Conservation (phyloP, 2,329 filamentous ascomycete species). For the Fusarium illudens region DNA sequence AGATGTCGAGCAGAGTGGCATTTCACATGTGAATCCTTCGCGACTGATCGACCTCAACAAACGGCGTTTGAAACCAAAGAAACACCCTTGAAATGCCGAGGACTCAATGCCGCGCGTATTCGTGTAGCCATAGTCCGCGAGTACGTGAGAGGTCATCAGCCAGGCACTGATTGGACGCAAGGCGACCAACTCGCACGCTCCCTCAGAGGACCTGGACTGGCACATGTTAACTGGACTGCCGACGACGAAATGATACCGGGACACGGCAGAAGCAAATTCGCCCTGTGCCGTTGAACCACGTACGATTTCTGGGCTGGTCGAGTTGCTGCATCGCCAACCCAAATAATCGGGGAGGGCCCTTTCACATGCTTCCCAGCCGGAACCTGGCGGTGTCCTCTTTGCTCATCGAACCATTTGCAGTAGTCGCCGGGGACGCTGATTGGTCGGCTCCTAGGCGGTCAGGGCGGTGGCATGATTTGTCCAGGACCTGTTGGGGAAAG, state of each 20-base stretch:
- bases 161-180: slow-evolving; percentile 22
- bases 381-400: slow-evolving; percentile 32
- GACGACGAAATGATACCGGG: slow-evolving; percentile 33
- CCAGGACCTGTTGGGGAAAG: not conserved
- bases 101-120: slow-evolving; percentile 24
- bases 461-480: slow-evolving; percentile 35
- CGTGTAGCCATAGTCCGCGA: slow-evolving; percentile 26
- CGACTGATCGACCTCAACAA: not conserved
- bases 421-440: slow-evolving; percentile 16
- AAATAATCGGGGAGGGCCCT: not conserved
- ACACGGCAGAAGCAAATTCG: slow-evolving; percentile 23
- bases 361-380: slow-evolving; percentile 35
- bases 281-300: slow-evolving; percentile 17
- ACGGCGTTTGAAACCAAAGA: not conserved
- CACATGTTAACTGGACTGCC: slow-evolving; percentile 15
- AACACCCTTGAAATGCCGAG: slow-evolving; percentile 14
- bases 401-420: slow-evolving; percentile 33
- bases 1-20: not conserved
- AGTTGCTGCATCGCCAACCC: not conserved
- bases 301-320: slow-evolving; percentile 24
- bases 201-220: not conserved
- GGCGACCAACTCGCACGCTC: slow-evolving; percentile 4
- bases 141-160: slow-evolving; percentile 22
- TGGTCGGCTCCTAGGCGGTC: slow-evolving; percentile 30
- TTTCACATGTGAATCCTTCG: slow-evolving; percentile 22